Conservation (phyloP, 768 basidiomycete genomes). For the Podaxis sp. region DNA sequence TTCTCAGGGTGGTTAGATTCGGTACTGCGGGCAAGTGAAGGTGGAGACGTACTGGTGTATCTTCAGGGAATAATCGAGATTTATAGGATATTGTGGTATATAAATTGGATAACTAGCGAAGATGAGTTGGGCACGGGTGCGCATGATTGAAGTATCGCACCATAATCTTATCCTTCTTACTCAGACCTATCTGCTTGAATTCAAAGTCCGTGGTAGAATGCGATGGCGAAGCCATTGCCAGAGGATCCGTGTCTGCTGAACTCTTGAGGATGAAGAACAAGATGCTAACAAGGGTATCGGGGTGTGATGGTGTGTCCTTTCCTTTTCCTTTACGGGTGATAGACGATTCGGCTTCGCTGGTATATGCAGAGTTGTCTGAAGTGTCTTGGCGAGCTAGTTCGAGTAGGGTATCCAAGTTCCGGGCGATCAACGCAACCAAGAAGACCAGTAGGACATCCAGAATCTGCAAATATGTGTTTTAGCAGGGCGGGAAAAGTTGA, state of each 20-base stretch:
- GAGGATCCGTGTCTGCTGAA: constrained; percentile 43
- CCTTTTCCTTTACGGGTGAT: constrained; percentile 14
- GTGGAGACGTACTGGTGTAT: constrained; percentile 30
- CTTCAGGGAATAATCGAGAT: constrained; percentile 34
- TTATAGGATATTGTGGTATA: constrained; percentile 34
- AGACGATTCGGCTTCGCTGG: constrained; percentile 17
- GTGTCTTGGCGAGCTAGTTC: constrained; percentile 48
- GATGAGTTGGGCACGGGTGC: background rate
- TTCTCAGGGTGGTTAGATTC: constrained; percentile 19
- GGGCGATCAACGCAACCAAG: constrained; percentile 62
- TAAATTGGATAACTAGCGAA: constrained; percentile 34
- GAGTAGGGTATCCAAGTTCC: constrained; percentile 51
- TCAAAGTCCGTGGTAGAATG: constrained; percentile 32
- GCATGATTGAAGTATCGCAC: constrained; percentile 36
- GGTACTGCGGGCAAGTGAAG: background rate
- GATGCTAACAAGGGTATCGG: constrained; percentile 35
- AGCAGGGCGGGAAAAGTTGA: background rate
- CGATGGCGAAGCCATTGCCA: constrained; percentile 39
- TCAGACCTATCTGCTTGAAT: constrained; percentile 51
- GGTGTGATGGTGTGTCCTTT: constrained; percentile 7
- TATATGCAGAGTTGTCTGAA: background rate
- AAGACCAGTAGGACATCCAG: constrained; percentile 63
- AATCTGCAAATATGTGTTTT: constrained; percentile 39
- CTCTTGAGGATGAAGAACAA: constrained; percentile 43
- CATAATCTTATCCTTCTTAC: constrained; percentile 54